A percentile compares a stretch with the other conserved stretches of the same genome.
These are phyloP conservation scores for Saposhnikovia divaricata DNA, from an alignment of 129 eudicot species.

Conservation along the genomic window DNA sequence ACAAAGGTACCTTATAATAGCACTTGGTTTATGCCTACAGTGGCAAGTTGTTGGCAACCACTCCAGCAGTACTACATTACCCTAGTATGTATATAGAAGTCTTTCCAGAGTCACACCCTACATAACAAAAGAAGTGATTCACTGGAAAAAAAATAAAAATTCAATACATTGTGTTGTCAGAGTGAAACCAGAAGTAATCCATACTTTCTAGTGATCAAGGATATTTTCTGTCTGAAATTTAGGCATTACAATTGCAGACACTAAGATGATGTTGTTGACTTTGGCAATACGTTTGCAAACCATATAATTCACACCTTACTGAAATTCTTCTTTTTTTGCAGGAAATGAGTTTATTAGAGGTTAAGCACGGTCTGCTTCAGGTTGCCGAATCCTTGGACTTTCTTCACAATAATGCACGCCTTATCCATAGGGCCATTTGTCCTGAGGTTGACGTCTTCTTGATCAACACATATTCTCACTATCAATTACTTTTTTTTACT, in stretches of 20 bases:
- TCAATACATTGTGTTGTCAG: neutral
- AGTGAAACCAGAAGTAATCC: neutral
- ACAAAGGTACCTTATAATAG: neutral
- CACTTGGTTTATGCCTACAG: neutral
- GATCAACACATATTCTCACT: neutral
- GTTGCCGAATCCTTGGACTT: constrained; percentile 88
- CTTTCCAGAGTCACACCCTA: neutral
- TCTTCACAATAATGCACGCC: constrained; percentile 84
- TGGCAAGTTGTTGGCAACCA: neutral
- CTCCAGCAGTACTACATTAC: neutral
- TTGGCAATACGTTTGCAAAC: neutral
- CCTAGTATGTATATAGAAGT: neutral
- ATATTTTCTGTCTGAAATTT: neutral
- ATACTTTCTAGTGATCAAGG: neutral
- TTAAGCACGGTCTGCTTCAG: constrained; percentile 95
- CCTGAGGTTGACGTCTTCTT: constrained; percentile 66
- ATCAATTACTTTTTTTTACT: neutral
- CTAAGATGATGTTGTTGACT: neutral
- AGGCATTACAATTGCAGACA: neutral
- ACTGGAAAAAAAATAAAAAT: neutral
- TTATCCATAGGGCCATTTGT: constrained; percentile 76
- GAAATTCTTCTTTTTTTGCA: constrained; percentile 25
- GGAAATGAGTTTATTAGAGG: constrained; percentile 97
- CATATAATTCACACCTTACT: constrained; percentile 6
- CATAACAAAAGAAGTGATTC: neutral